These are phyloP conservation scores for Rhexocercosporidium sp. DNA, from an alignment of 2,329 filamentous ascomycete genomes.

Conservation along the genomic window DNA sequence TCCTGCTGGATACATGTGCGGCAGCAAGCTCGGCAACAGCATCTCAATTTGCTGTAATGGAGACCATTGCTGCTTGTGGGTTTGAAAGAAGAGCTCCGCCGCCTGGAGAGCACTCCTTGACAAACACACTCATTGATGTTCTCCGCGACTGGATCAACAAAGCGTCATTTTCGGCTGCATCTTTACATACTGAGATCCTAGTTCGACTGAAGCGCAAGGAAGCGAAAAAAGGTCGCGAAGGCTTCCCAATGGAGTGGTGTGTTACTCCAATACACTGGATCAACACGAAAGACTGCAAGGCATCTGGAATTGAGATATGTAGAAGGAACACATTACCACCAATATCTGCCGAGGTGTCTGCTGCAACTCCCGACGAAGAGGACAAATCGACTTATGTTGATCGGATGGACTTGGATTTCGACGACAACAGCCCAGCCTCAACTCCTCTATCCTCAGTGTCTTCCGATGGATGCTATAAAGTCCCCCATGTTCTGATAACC, in stretches of 20 bases:
- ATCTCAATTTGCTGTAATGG: background rate
- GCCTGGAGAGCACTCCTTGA: conserved; percentile 1
- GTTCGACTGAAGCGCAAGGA: background rate
- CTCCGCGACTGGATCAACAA: background rate
- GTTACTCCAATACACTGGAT: background rate
- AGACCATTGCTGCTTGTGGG: background rate
- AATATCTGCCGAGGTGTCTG: background rate
- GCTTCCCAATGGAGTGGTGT: background rate
- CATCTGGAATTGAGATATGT: background rate
- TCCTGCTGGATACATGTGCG: background rate
- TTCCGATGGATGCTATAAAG: background rate
- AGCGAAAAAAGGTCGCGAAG: background rate
- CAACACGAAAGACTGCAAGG: conserved; percentile 1
- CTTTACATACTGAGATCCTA: background rate
- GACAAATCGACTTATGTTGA: background rate
- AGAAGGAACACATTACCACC: background rate
- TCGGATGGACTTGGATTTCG: background rate
- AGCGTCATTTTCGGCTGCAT: background rate
- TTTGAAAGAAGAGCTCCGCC: background rate
- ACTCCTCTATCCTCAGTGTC: background rate
- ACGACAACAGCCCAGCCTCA: background rate
- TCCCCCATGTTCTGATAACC: conserved; percentile 1
- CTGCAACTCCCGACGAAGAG: background rate
- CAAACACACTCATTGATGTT: background rate
- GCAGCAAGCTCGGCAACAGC: background rate